A percentile compares a stretch with the other conserved stretches of the same genome.
These are phyloP conservation scores for Hypomyces rosellus DNA, from an alignment of 2,329 filamentous ascomycete genomes.

Conservation along the genomic window DNA sequence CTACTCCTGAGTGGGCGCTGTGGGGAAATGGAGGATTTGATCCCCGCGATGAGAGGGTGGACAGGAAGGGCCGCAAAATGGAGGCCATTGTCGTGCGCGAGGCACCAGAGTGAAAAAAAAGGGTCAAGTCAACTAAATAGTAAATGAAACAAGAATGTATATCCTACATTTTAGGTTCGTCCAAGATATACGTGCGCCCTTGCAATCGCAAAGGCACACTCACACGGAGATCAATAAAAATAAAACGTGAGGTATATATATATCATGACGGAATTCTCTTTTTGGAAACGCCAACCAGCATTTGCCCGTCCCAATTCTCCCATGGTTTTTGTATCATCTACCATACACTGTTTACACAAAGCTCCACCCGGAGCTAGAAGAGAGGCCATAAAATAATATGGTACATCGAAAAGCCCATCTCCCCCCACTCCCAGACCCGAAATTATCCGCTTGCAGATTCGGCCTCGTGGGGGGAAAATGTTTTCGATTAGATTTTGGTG, in stretches of 20 bases:
- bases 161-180: neutral
- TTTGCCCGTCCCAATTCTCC: conserved; percentile 25
- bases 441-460: too few species aligned
- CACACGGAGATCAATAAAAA: too few species aligned
- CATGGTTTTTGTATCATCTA: conserved; percentile 22
- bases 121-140: neutral
- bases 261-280: conserved; percentile 16
- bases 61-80: conserved; percentile 72
- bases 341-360: conserved; percentile 37
- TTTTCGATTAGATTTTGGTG: too few species aligned
- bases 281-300: conserved; percentile 24
- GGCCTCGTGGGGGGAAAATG: neutral
- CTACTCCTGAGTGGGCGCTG: conserved; percentile 87
- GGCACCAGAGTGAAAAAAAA: conserved; percentile 17
- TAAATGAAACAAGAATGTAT: neutral
- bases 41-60: conserved; percentile 79
- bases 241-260: too few species aligned
- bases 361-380: conserved; percentile 32
- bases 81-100: conserved; percentile 32
- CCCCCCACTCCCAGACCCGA: neutral
- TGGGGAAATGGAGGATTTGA: conserved; percentile 96
- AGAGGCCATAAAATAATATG: conserved; percentile 29
- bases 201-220: conserved; percentile 16
- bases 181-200: neutral
- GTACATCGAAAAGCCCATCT: conserved; percentile 25